Percentiles rank a stretch among this genome's conserved stretches.
phyloP scores from a whole-genome alignment of 139 green algal species.

The Chlamydomonas sphaeroides region DNA sequence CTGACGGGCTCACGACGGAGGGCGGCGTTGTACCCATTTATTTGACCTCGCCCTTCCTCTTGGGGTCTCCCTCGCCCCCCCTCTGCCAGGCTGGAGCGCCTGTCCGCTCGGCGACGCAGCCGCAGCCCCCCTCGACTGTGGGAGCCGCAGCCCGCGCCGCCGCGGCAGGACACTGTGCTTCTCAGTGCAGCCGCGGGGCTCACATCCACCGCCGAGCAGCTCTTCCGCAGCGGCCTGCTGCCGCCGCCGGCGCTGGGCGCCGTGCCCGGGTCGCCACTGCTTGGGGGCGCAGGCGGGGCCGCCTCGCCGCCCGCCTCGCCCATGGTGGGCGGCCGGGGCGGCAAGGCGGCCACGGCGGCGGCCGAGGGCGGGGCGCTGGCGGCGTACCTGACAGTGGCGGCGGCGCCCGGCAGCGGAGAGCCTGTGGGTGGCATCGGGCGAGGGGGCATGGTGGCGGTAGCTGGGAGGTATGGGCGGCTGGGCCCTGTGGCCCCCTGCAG shows the following conservation, averaged over 20 bases:
- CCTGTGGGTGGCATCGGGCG: no score
- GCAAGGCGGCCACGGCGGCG: not conserved
- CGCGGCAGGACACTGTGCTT: not conserved
- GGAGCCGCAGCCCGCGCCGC: not conserved
- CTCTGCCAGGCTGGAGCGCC: constrained; percentile 5
- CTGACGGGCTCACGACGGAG: no score
- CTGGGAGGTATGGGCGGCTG: no score
- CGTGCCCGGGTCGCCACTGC: no score
- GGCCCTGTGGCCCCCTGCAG: no score
- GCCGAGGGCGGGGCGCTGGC: not conserved
- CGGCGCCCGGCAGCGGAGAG: not conserved
- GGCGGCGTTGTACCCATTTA: no score
- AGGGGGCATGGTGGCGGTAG: no score
- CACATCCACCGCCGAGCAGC: not conserved
- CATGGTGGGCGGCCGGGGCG: not conserved
- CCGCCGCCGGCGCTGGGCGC: no score
- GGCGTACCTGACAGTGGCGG: constrained; percentile 13
- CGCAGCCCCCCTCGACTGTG: not conserved
- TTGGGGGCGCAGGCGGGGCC: no score
- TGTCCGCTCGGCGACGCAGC: constrained; percentile 8
- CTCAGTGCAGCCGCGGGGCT: not conserved
- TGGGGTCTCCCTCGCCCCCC: not conserved
- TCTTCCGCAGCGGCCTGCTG: no score
- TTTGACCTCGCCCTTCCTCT: no score
- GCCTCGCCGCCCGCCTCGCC: not conserved